Conservation (phyloP, 768 basidiomycete genomes). For the Suillus paluster region DNA sequence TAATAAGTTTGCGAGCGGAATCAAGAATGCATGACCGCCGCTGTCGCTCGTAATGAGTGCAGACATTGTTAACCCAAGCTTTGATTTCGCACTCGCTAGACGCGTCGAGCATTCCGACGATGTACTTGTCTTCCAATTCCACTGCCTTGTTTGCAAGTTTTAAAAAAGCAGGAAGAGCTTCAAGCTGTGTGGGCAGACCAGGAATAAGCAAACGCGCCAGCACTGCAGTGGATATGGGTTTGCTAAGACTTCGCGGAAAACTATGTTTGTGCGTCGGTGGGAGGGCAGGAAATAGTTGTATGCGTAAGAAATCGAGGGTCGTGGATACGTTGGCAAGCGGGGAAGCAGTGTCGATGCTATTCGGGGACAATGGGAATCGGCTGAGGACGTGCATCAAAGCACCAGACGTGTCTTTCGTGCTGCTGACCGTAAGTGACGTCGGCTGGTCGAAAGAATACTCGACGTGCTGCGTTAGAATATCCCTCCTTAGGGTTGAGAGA, state of each 20-base stretch:
- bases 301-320: slow-evolving; percentile 65
- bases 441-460: slow-evolving; percentile 62
- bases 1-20: slow-evolving; percentile 56
- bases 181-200: slow-evolving; percentile 68
- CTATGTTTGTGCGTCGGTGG: slow-evolving; percentile 48
- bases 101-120: slow-evolving; percentile 54
- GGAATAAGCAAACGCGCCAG: slow-evolving; percentile 71
- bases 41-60: slow-evolving; percentile 79
- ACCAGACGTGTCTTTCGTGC: slow-evolving; percentile 37
- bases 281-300: slow-evolving; percentile 58
- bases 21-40: slow-evolving; percentile 71
- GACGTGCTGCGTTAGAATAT: slow-evolving; percentile 62
- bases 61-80: slow-evolving; percentile 69
- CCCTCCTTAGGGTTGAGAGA: slow-evolving; percentile 66
- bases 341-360: slow-evolving; percentile 37
- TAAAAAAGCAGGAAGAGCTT: slow-evolving; percentile 65
- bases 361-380: slow-evolving; percentile 49
- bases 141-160: slow-evolving; percentile 60
- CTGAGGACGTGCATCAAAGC: slow-evolving; percentile 51
- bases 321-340: slow-evolving; percentile 60
- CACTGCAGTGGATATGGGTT: slow-evolving; percentile 61
- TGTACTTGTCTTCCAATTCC: slow-evolving; percentile 62
- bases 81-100: slow-evolving; percentile 57
- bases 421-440: slow-evolving; percentile 43
- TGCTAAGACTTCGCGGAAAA: slow-evolving; percentile 63